phyloP scores from a whole-genome alignment of 2,329 filamentous ascomycete species.

The Cercospora sp. region DNA sequence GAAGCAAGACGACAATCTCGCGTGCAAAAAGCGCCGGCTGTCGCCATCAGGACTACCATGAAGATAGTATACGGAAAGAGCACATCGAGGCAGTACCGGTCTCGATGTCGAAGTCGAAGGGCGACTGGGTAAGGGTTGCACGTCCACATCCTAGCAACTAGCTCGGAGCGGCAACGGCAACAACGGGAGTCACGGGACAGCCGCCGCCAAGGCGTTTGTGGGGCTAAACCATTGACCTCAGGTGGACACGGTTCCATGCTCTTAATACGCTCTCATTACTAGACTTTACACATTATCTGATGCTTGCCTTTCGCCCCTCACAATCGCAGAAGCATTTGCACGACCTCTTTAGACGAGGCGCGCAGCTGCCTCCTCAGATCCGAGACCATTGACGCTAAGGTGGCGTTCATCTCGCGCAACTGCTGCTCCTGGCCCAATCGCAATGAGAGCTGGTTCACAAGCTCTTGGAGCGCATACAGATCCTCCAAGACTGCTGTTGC shows the following conservation, averaged over 20 bases:
- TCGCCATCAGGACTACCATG: background rate
- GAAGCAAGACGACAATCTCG: background rate
- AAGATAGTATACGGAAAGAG: background rate
- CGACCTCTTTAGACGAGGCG: background rate
- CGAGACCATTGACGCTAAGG: background rate
- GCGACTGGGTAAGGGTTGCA: background rate
- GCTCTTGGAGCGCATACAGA: background rate
- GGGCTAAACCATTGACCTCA: background rate
- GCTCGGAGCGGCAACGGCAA: too few species aligned
- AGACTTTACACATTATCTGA: background rate
- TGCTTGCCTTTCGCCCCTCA: background rate
- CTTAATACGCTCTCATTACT: background rate
- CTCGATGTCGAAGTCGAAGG: background rate
- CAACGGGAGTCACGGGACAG: background rate
- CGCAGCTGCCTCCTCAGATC: background rate
- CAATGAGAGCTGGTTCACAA: background rate
- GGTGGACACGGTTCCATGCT: background rate
- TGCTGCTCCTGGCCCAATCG: background rate
- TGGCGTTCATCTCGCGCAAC: background rate
- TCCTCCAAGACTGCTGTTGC: background rate
- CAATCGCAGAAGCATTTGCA: background rate
- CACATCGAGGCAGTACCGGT: background rate
- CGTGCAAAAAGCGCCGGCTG: background rate
- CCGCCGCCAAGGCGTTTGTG: background rate
- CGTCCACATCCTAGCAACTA: background rate